Evolutionary conservation across 768 basidiomycete genomes (phyloP).

Genomic region (Pholiota conissans): DNA sequence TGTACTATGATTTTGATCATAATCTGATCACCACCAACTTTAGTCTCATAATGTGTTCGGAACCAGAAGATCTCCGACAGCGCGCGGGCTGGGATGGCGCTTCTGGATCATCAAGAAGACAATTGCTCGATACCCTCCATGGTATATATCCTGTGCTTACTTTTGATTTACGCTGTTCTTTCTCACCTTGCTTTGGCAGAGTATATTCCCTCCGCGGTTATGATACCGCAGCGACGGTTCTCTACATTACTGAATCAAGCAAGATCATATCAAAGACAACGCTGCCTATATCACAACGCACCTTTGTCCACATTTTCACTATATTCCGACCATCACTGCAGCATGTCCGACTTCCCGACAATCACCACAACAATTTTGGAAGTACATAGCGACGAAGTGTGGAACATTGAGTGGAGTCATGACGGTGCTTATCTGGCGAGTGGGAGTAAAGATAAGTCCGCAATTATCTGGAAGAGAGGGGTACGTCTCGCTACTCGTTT

Average conservation of each 20-base stretch:
- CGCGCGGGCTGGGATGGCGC: conserved; percentile 91
- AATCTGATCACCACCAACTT: conserved; percentile 16
- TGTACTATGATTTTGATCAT: conserved; percentile 1
- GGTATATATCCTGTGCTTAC: conserved; percentile 44
- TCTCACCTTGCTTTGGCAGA: conserved; percentile 41
- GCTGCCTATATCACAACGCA: conserved; percentile 86
- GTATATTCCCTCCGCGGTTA: conserved; percentile 86
- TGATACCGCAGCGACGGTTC: conserved; percentile 92
- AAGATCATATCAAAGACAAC: conserved; percentile 71
- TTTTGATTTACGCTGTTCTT: background rate
- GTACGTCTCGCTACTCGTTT: conserved; percentile 46
- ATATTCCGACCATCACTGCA: conserved; percentile 84
- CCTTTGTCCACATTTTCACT: conserved; percentile 71
- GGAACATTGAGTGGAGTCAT: conserved; percentile 95
- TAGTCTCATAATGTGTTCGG: conserved; percentile 92
- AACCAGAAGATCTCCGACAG: conserved; percentile 77
- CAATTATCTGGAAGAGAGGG: conserved; percentile 86
- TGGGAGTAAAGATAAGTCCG: conserved; percentile 83
- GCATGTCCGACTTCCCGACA: conserved; percentile 78
- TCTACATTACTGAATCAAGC: conserved; percentile 85
- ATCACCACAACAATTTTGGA: conserved; percentile 83
- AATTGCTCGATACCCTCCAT: conserved; percentile 78
- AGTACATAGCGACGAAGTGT: conserved; percentile 92
- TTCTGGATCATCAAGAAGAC: conserved; percentile 71
- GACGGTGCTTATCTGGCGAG: conserved; percentile 83